Conservation (phyloP, 352 stramenopile species). For the Phytophthora pseudosyringae region DNA sequence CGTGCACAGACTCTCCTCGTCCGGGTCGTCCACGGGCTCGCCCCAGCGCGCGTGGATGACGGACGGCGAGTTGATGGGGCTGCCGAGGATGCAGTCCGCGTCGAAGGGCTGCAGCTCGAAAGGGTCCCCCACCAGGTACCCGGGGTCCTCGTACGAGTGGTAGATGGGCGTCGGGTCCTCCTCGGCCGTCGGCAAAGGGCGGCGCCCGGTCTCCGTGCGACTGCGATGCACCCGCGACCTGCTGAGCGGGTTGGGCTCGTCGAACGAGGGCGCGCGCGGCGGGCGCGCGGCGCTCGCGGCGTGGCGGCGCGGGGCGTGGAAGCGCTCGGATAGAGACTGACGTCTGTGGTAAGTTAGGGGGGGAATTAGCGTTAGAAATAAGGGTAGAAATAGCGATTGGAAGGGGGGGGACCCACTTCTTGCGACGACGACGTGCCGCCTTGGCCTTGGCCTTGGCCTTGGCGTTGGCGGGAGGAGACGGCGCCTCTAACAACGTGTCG, state of each 20-base stretch:
- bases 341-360: slow-evolving; percentile 20
- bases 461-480: slow-evolving; percentile 49
- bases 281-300: slow-evolving; percentile 7
- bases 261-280: slow-evolving; percentile 26
- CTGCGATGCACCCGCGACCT: slow-evolving; percentile 38
- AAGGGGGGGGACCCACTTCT: slow-evolving; percentile 49
- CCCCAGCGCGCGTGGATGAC: slow-evolving; percentile 89
- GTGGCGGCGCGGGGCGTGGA: slow-evolving; percentile 30
- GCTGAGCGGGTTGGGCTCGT: slow-evolving; percentile 33
- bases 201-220: slow-evolving; percentile 37
- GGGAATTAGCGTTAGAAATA: slow-evolving; percentile 17
- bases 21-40: slow-evolving; percentile 80
- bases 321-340: slow-evolving; percentile 42
- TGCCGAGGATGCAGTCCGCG: slow-evolving; percentile 80
- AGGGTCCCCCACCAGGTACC: slow-evolving; percentile 57
- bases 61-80: slow-evolving; percentile 72
- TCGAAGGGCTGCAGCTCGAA: slow-evolving; percentile 78
- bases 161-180: slow-evolving; percentile 60
- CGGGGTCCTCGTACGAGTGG: slow-evolving; percentile 81
- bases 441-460: slow-evolving; percentile 5
- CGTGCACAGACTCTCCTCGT: slow-evolving; percentile 81
- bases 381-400: background rate
- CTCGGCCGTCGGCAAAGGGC: slow-evolving; percentile 23
- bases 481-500: slow-evolving; percentile 80
- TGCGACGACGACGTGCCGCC: slow-evolving; percentile 44